phyloP scores from a whole-genome alignment of 2,329 filamentous ascomycete species.

The Aspergillus sp. region DNA sequence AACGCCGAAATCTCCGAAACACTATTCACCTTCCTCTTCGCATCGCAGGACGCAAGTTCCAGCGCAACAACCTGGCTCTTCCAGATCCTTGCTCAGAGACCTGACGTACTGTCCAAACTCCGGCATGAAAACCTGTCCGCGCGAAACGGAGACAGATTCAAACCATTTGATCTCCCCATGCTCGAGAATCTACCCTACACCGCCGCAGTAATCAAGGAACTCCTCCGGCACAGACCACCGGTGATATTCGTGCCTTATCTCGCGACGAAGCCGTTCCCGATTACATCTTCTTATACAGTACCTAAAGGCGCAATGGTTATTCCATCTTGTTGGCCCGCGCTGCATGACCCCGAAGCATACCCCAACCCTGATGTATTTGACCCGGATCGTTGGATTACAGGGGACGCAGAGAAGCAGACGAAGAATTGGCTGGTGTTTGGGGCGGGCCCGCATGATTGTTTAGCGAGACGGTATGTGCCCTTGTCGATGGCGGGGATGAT shows the following conservation, averaged over 20 bases:
- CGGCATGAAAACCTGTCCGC: conserved; percentile 50
- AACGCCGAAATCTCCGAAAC: conserved; percentile 53
- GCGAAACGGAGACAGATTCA: conserved; percentile 43
- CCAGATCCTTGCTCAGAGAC: conserved; percentile 53
- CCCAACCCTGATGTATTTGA: conserved; percentile 50
- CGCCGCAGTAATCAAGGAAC: conserved; percentile 54
- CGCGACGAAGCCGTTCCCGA: conserved; percentile 49
- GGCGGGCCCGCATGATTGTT: conserved; percentile 52
- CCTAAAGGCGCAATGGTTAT: conserved; percentile 53
- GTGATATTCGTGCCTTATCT: conserved; percentile 58
- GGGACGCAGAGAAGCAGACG: conserved; percentile 51
- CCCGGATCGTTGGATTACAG: conserved; percentile 55
- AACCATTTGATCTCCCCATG: conserved; percentile 47
- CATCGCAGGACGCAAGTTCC: conserved; percentile 55
- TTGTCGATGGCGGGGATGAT: conserved; percentile 55
- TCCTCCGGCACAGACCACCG: conserved; percentile 53
- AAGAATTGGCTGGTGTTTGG: conserved; percentile 59
- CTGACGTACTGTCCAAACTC: conserved; percentile 49
- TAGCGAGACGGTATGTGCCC: conserved; percentile 52
- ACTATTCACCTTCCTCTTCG: conserved; percentile 56
- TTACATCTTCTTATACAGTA: conserved; percentile 51
- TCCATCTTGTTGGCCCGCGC: conserved; percentile 53
- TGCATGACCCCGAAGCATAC: conserved; percentile 52
- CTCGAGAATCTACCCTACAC: conserved; percentile 53
- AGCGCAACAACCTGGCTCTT: conserved; percentile 56